These are phyloP conservation scores for Hypericum androsaemum DNA, from an alignment of 345 rosid species.

Conservation along the genomic window DNA sequence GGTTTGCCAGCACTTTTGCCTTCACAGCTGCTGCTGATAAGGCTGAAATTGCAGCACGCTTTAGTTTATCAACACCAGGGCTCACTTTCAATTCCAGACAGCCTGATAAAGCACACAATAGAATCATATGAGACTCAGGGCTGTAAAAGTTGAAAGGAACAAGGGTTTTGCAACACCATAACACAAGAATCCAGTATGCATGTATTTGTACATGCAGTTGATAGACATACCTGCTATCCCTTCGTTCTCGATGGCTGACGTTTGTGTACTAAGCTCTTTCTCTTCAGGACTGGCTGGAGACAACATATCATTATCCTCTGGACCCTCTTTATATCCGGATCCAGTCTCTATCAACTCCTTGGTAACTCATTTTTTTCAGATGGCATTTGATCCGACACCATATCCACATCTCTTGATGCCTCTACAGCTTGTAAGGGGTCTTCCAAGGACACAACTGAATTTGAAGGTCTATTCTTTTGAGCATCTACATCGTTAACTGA, in stretches of 20 bases:
- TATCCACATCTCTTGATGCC: slow-evolving; percentile 29
- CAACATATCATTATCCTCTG: slow-evolving; percentile 34
- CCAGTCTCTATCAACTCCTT: slow-evolving; percentile 20
- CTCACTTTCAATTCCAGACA: slow-evolving; percentile 37
- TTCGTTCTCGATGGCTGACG: slow-evolving; percentile 20
- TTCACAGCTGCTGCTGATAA: slow-evolving; percentile 93
- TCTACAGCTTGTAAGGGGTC: slow-evolving; percentile 31
- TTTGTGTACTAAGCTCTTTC: slow-evolving; percentile 12
- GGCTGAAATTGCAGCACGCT: slow-evolving; percentile 68
- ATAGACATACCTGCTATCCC: slow-evolving; percentile 25
- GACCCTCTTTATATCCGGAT: slow-evolving; percentile 17
- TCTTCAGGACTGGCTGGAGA: slow-evolving; percentile 23
- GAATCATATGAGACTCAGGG: background rate
- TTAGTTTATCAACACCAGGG: slow-evolving; percentile 43
- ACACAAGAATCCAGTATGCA: too few species aligned
- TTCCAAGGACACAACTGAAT: slow-evolving; percentile 7
- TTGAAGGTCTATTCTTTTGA: slow-evolving; percentile 8
- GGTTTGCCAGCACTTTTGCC: slow-evolving; percentile 74
- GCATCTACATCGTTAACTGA: slow-evolving; percentile 8
- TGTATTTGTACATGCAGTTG: background rate
- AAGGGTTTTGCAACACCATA: background rate
- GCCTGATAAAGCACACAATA: slow-evolving; percentile 16
- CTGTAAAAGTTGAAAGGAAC: slow-evolving; percentile 5
- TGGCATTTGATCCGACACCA: slow-evolving; percentile 28
- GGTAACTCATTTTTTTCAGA: slow-evolving; percentile 31